These are phyloP conservation scores for Fusarium vanettenii DNA, from an alignment of 2,329 filamentous ascomycete genomes.

Conservation along the genomic window DNA sequence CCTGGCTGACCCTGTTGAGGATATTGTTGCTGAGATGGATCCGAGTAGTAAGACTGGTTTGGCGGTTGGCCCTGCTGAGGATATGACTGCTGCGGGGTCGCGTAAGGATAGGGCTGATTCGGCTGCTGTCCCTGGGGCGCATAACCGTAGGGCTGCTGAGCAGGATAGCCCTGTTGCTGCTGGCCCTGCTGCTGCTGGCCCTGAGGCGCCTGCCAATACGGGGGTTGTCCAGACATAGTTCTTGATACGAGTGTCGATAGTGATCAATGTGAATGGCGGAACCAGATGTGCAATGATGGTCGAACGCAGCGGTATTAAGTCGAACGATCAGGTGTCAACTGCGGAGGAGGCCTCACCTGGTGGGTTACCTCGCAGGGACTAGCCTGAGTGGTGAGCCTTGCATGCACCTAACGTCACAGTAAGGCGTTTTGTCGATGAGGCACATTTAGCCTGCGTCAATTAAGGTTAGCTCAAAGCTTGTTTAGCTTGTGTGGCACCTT, in stretches of 20 bases:
- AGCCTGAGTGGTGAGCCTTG: not conserved
- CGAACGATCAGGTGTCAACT: not conserved
- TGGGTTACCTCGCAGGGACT: not conserved
- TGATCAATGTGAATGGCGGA: not conserved
- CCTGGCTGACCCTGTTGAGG: conserved; percentile 5
- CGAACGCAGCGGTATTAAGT: not conserved
- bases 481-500: not conserved
- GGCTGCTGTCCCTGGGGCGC: conserved; percentile 23
- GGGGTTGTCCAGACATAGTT: conserved; percentile 22
- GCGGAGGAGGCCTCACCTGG: not conserved
- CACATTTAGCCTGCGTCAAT: not conserved
- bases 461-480: not conserved
- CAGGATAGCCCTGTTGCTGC: conserved; percentile 11
- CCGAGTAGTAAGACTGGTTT: conserved; percentile 20
- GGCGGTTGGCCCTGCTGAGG: conserved; percentile 5
- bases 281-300: not conserved
- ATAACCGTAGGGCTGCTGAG: conserved; percentile 29
- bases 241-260: not conserved
- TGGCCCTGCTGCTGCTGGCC: not conserved
- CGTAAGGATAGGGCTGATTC: not conserved
- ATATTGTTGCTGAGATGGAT: conserved; percentile 22
- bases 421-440: not conserved
- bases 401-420: not conserved
- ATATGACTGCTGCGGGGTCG: conserved; percentile 18
- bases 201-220: conserved; percentile 32